phyloP scores from a whole-genome alignment of 257 asterid genomes.

The Euphrasia confusa region DNA sequence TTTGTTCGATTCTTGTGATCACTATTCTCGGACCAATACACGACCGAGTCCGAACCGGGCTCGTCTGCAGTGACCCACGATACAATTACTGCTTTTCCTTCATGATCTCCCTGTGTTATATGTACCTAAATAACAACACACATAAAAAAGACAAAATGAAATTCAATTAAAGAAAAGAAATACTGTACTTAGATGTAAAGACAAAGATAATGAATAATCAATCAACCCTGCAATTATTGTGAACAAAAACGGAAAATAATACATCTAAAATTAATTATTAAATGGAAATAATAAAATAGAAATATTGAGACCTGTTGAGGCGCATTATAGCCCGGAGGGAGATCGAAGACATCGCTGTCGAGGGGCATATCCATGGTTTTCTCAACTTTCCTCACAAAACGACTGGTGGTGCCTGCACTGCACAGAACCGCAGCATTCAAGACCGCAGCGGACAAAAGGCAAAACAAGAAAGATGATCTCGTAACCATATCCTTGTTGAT shows the following conservation, averaged over 20 bases:
- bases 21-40: slow-evolving; percentile 57
- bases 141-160: not conserved
- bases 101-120: slow-evolving; percentile 85
- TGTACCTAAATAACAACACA: slow-evolving; percentile 50
- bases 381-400: slow-evolving; percentile 52
- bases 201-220: too few species aligned
- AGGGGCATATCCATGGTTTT: slow-evolving; percentile 67
- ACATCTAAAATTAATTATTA: not conserved
- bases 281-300: not conserved
- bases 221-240: not conserved
- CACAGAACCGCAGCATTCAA: slow-evolving; percentile 48
- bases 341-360: slow-evolving; percentile 69
- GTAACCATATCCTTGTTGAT: too few species aligned
- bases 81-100: slow-evolving; percentile 77
- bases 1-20: slow-evolving; percentile 32
- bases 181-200: too few species aligned
- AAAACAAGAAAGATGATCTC: not conserved
- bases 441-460: slow-evolving; percentile 31
- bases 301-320: slow-evolving; percentile 69
- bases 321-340: slow-evolving; percentile 82
- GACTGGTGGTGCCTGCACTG: slow-evolving; percentile 63
- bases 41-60: slow-evolving; percentile 53
- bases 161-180: too few species aligned
- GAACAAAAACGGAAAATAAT: too few species aligned
- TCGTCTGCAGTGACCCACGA: slow-evolving; percentile 86